phyloP scores from a whole-genome alignment of 257 asterid genomes.

The Solanum stenotomum region DNA sequence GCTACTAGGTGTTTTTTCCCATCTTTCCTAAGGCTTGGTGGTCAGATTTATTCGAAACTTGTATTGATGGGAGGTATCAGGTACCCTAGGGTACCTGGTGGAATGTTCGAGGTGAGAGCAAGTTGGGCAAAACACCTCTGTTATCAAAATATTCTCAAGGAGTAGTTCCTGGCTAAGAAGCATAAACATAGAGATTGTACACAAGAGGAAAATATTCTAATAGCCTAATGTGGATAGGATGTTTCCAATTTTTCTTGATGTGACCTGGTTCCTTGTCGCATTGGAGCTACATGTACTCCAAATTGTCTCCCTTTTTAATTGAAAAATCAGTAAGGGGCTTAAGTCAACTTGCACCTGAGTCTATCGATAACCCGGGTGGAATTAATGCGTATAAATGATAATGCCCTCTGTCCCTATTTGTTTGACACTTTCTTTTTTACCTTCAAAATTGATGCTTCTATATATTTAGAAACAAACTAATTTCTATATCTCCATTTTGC shows the following conservation, averaged over 20 bases:
- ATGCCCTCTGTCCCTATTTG: not conserved
- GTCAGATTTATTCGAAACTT: too few relatives aligned
- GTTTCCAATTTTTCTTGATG: not conserved
- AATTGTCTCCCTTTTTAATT: not conserved
- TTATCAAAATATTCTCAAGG: not conserved
- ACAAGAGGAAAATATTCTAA: too few relatives aligned
- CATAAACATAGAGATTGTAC: not conserved
- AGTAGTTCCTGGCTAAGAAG: not conserved
- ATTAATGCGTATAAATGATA: not conserved
- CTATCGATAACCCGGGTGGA: not conserved
- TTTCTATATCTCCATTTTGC: not conserved
- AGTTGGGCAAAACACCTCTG: not conserved
- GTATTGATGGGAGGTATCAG: too few relatives aligned
- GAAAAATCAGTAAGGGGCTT: not conserved
- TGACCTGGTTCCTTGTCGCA: not conserved
- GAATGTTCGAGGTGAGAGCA: not conserved
- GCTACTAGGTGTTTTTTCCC: too few relatives aligned
- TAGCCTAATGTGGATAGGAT: not conserved
- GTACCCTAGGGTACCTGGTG: not conserved
- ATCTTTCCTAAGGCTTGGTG: too few relatives aligned
- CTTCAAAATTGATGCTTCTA: not conserved
- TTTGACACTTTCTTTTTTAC: not conserved
- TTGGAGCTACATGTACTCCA: not conserved
- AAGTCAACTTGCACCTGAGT: not conserved
- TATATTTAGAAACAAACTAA: not conserved